Conservation (phyloP, 306 rosid species). For the Quercus parvula region DNA sequence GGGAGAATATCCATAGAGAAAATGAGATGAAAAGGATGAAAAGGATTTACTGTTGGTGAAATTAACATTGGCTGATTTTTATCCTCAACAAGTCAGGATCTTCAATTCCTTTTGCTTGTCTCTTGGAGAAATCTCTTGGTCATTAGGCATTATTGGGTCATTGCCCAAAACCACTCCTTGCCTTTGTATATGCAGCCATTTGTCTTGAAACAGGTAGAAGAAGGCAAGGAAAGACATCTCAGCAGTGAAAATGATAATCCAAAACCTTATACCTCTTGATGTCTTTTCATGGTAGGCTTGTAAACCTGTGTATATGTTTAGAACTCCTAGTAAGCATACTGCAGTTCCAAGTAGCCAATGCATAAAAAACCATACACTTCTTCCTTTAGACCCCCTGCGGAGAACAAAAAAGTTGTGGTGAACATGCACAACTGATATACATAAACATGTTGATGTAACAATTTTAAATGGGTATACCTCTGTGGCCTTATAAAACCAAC, state of each 20-base stretch:
- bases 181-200: constrained; percentile 62
- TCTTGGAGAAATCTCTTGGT: constrained; percentile 24
- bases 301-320: constrained; percentile 70
- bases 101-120: constrained; percentile 40
- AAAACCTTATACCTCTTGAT: constrained; percentile 50
- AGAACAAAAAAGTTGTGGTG: not conserved
- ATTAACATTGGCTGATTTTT: constrained; percentile 9
- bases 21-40: not conserved
- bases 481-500: constrained; percentile 64
- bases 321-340: constrained; percentile 55
- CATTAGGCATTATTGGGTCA: constrained; percentile 24
- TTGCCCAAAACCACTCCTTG: constrained; percentile 53
- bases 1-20: not conserved
- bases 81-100: constrained; percentile 46
- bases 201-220: constrained; percentile 89
- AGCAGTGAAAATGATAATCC: constrained; percentile 68
- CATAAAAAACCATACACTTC: constrained; percentile 63
- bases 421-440: not conserved
- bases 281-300: constrained; percentile 73
- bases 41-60: constrained; percentile 6
- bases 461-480: constrained; percentile 39
- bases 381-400: constrained; percentile 66
- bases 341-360: constrained; percentile 83
- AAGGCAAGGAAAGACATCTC: constrained; percentile 53
- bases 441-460: not conserved